phyloP scores from a whole-genome alignment of 1,284 basidiomycete genomes.

The Heterobasidion parviporum region DNA sequence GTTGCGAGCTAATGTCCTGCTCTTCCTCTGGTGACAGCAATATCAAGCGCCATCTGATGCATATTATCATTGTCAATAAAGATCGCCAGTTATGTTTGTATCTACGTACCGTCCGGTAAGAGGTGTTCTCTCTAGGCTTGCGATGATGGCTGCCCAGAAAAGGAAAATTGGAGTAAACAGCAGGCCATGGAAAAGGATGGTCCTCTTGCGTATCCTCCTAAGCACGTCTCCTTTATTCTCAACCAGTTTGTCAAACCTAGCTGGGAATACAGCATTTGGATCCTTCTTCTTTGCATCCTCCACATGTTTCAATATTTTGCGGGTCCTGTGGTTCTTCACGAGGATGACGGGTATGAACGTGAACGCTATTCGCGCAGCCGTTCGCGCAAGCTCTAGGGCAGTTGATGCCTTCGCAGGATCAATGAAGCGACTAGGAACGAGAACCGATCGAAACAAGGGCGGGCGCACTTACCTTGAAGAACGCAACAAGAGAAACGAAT shows the following conservation, averaged over 20 bases:
- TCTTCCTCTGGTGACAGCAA: slow-evolving; percentile 87
- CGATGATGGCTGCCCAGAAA: slow-evolving; percentile 69
- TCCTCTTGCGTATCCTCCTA: slow-evolving; percentile 39
- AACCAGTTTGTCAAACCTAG: neutral
- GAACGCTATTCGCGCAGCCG: slow-evolving; percentile 57
- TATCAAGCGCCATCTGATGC: slow-evolving; percentile 70
- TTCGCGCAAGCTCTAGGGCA: slow-evolving; percentile 55
- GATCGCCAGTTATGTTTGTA: neutral
- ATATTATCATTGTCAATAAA: slow-evolving; percentile 3
- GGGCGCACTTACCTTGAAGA: slow-evolving; percentile 37
- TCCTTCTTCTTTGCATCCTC: slow-evolving; percentile 44
- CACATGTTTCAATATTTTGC: slow-evolving; percentile 40
- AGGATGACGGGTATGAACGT: slow-evolving; percentile 65
- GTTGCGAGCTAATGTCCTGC: slow-evolving; percentile 69
- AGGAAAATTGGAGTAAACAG: slow-evolving; percentile 60
- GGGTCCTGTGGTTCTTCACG: slow-evolving; percentile 44
- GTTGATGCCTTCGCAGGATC: slow-evolving; percentile 31
- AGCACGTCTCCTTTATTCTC: slow-evolving; percentile 31
- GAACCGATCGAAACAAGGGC: neutral
- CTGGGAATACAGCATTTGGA: slow-evolving; percentile 19
- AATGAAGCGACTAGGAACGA: neutral
- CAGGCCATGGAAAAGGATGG: slow-evolving; percentile 46
- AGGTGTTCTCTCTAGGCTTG: slow-evolving; percentile 76
- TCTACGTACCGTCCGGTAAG: slow-evolving; percentile 67
- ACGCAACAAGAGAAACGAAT: slow-evolving; percentile 29